phyloP scores from a whole-genome alignment of 768 basidiomycete genomes.

The Termitomyces sp. region DNA sequence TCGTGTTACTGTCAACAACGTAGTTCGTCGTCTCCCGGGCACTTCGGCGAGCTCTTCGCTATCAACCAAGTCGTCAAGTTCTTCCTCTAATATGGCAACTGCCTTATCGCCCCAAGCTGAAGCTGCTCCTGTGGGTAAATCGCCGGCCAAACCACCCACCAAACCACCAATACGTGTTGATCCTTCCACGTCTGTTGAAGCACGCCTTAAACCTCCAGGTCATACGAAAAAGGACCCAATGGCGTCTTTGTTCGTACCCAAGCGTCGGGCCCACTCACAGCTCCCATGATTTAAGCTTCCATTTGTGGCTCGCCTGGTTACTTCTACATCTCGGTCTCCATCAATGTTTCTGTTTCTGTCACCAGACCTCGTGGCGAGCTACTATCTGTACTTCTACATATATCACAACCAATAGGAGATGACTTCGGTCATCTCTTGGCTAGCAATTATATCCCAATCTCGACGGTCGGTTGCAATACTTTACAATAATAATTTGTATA shows the following conservation, averaged over 20 bases:
- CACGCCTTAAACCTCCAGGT: slow-evolving; percentile 35
- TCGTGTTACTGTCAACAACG: slow-evolving; percentile 53
- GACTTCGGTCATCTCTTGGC: neutral
- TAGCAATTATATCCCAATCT: neutral
- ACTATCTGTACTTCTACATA: neutral
- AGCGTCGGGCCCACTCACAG: slow-evolving; percentile 64
- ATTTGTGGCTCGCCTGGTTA: neutral
- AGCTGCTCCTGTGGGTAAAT: slow-evolving; percentile 12
- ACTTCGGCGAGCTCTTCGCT: slow-evolving; percentile 14
- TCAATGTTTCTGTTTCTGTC: neutral
- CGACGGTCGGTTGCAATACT: neutral
- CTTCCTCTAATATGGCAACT: slow-evolving; percentile 1
- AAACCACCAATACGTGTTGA: slow-evolving; percentile 14
- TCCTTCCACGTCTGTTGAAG: slow-evolving; percentile 21
- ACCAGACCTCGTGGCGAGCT: neutral
- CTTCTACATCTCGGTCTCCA: neutral
- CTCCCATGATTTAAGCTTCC: slow-evolving; percentile 34
- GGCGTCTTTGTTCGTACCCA: slow-evolving; percentile 68
- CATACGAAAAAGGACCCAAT: slow-evolving; percentile 62
- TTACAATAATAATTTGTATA: neutral
- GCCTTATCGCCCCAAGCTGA: slow-evolving; percentile 18
- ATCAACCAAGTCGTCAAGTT: slow-evolving; percentile 5
- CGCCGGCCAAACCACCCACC: slow-evolving; percentile 8
- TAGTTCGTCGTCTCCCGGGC: slow-evolving; percentile 37
- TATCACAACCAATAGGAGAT: neutral